Evolutionary conservation across 2,329 filamentous ascomycete species (phyloP).

Genomic region (Lomentospora prolificans): DNA sequence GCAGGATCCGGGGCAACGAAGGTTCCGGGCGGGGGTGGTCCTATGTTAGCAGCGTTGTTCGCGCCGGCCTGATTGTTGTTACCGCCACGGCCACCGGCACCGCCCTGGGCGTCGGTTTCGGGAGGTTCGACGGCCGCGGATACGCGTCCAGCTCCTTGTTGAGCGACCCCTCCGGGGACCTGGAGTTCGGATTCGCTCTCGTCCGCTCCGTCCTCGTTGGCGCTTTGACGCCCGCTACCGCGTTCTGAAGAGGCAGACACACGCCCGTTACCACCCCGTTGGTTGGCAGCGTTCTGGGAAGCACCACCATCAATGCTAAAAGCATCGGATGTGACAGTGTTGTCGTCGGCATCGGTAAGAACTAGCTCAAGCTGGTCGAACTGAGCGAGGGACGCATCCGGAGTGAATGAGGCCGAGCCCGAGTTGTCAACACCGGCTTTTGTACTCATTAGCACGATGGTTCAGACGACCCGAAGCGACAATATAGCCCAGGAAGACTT

Average conservation of each 20-base stretch:
- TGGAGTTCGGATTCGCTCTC: no score
- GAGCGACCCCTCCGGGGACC: no score
- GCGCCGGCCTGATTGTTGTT: not conserved
- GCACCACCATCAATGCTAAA: not conserved
- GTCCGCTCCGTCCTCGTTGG: not conserved
- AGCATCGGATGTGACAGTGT: constrained; percentile 1
- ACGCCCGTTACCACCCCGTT: not conserved
- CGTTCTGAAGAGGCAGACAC: no score
- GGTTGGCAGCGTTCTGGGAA: not conserved
- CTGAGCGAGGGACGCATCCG: not conserved
- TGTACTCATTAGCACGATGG: not conserved
- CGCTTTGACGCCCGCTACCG: no score
- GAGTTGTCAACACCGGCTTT: constrained; percentile 8
- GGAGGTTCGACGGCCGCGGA: not conserved
- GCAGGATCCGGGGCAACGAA: not conserved
- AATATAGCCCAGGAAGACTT: no score
- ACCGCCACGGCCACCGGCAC: not conserved
- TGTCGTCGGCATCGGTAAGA: constrained; percentile 6
- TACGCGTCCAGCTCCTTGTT: not conserved
- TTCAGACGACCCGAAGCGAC: not conserved
- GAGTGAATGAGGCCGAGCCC: constrained; percentile 4
- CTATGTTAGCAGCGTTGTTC: not conserved
- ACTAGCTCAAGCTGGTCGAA: not conserved
- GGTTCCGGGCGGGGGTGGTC: not conserved
- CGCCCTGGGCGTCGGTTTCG: not conserved